A percentile compares a stretch with the other conserved stretches of the same genome.
Conservation (phyloP, 78 protist genomes). For the Guillardia theta region DNA sequence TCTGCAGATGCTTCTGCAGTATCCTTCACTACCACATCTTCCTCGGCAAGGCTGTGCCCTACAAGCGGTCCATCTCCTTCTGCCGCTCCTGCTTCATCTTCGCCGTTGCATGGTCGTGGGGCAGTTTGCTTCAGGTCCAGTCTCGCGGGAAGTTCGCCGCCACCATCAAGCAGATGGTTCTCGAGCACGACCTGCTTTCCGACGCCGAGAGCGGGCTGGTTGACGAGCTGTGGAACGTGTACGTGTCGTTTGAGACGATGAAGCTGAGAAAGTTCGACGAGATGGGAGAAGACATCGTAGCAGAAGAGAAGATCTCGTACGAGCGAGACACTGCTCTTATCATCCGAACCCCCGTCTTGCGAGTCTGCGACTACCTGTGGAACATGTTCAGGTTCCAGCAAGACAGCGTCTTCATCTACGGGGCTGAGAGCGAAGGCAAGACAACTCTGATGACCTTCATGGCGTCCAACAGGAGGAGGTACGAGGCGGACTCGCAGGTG, state of each 20-base stretch:
- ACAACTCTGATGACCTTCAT: too few species aligned
- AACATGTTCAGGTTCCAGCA: background rate
- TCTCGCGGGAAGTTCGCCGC: background rate
- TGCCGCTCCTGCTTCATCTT: background rate
- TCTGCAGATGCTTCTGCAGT: background rate
- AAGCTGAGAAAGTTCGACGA: background rate
- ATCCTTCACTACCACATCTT: background rate
- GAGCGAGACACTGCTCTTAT: too few species aligned
- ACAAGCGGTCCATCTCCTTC: background rate
- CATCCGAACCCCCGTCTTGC: too few species aligned
- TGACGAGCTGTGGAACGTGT: background rate
- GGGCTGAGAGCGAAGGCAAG: background rate
- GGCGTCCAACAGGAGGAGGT: too few species aligned
- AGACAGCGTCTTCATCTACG: background rate
- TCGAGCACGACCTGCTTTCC: too few species aligned
- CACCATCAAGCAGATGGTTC: too few species aligned
- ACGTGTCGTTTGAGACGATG: background rate
- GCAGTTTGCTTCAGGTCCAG: background rate
- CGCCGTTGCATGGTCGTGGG: background rate
- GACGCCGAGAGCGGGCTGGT: background rate
- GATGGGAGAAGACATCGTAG: background rate
- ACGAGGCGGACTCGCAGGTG: too few species aligned
- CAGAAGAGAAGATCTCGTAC: too few species aligned
- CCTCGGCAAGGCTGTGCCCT: background rate
- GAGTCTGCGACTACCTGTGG: too few species aligned